Conservation (phyloP, 331 rosid species). For the Malus hybrid region DNA sequence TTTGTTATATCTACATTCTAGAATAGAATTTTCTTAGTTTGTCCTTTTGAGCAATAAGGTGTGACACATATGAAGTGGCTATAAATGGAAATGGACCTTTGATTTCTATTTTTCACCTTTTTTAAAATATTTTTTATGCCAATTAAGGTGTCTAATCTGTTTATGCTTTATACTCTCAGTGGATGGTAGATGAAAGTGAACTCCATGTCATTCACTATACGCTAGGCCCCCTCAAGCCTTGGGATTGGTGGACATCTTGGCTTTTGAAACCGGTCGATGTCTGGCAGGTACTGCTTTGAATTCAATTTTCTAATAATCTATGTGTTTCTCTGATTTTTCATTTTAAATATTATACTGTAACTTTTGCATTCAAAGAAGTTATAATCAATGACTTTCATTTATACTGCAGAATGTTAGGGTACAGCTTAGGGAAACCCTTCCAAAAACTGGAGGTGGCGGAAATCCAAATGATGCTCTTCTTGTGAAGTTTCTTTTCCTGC, state of each 20-base stretch:
- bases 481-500: conserved; percentile 65
- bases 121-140: neutral
- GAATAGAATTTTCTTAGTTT: neutral
- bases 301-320: neutral
- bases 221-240: conserved; percentile 97
- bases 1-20: neutral
- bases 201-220: conserved; percentile 94
- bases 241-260: conserved; percentile 99
- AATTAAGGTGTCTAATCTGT: conserved; percentile 14
- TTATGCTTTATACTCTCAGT: conserved; percentile 40
- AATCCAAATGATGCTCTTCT: conserved; percentile 69
- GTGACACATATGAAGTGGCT: conserved; percentile 1
- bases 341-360: neutral
- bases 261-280: conserved; percentile 97
- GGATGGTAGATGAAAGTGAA: conserved; percentile 96
- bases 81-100: neutral
- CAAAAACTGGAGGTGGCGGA: conserved; percentile 82
- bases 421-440: conserved; percentile 72
- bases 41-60: neutral
- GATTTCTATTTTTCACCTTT: neutral
- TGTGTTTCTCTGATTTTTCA: neutral
- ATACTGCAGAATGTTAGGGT: conserved; percentile 68
- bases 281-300: conserved; percentile 70
- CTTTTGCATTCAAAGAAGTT: neutral
- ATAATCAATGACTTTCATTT: conserved; percentile 11